A percentile compares a stretch with the other conserved stretches of the same genome.
These are phyloP conservation scores for Arthrobotrys iridis DNA, from an alignment of 2,329 filamentous ascomycete species.

Conservation along the genomic window DNA sequence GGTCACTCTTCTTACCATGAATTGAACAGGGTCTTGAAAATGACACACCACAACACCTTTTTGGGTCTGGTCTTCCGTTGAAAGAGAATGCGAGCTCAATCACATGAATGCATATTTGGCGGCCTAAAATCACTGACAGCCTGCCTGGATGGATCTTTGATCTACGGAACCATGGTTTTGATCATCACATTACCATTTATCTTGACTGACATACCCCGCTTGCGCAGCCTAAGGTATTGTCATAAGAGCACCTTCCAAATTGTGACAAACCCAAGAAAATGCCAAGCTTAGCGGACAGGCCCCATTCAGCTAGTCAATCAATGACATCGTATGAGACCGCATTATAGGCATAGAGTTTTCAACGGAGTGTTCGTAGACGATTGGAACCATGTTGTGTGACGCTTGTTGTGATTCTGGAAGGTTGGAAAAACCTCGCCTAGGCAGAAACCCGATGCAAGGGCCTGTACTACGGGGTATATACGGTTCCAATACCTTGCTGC, in stretches of 20 bases:
- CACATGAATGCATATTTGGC: background rate
- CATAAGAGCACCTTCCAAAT: conserved; percentile 27
- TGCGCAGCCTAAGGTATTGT: conserved; percentile 30
- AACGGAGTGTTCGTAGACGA: background rate
- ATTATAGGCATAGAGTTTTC: background rate
- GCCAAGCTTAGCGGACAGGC: conserved; percentile 25
- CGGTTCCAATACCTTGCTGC: conserved; percentile 21
- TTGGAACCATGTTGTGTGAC: background rate
- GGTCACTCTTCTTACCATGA: background rate
- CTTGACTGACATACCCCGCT: conserved; percentile 13
- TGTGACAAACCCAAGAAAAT: conserved; percentile 30
- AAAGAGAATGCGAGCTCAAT: no score
- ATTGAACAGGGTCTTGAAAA: background rate
- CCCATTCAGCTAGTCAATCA: background rate
- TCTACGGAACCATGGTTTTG: background rate
- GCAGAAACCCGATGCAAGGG: conserved; percentile 32
- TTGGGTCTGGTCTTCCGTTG: background rate
- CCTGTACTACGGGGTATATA: no score
- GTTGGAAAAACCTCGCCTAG: conserved; percentile 39
- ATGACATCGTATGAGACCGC: no score
- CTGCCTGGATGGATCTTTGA: background rate
- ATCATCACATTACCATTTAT: background rate
- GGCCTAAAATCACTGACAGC: conserved; percentile 4
- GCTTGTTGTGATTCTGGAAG: conserved; percentile 34
- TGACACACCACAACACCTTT: conserved; percentile 26